Conservation (phyloP, 2,329 filamentous ascomycete species). For the Aschersonia sp. region DNA sequence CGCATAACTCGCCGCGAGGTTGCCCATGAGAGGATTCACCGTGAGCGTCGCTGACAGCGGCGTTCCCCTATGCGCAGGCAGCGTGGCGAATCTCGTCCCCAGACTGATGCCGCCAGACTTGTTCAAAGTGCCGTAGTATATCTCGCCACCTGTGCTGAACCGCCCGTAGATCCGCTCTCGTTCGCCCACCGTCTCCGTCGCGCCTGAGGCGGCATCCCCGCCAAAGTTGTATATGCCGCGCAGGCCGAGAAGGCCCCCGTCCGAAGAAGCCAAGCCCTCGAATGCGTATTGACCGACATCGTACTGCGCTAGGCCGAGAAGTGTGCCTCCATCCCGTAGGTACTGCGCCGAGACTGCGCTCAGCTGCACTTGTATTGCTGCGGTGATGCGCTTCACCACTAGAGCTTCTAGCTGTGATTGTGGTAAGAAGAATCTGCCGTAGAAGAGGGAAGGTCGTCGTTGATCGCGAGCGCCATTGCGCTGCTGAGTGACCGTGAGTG, state of each 20-base stretch:
- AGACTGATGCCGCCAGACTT: slow-evolving; percentile 87
- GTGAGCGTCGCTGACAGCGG: slow-evolving; percentile 90
- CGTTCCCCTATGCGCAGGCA: slow-evolving; percentile 67
- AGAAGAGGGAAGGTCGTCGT: slow-evolving; percentile 45
- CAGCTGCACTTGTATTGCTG: slow-evolving; percentile 65
- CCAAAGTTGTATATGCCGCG: slow-evolving; percentile 93
- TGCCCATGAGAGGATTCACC: slow-evolving; percentile 87
- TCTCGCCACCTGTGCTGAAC: slow-evolving; percentile 80
- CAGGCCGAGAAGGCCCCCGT: slow-evolving; percentile 76
- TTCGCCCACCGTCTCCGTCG: slow-evolving; percentile 22
- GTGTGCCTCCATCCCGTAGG: slow-evolving; percentile 60
- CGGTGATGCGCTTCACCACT: slow-evolving; percentile 63
- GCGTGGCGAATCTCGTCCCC: slow-evolving; percentile 76
- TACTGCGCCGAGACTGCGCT: slow-evolving; percentile 61
- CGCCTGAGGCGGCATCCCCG: slow-evolving; percentile 33
- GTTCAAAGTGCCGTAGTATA: slow-evolving; percentile 91
- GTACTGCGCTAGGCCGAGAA: slow-evolving; percentile 61
- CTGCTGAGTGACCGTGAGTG: slow-evolving; percentile 28
- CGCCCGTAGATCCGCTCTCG: slow-evolving; percentile 58
- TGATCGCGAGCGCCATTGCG: slow-evolving; percentile 13
- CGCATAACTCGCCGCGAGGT: slow-evolving; percentile 79
- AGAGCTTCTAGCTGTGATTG: slow-evolving; percentile 76
- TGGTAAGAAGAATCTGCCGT: slow-evolving; percentile 69
- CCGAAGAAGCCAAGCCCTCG: slow-evolving; percentile 83
- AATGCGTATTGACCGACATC: slow-evolving; percentile 78